Evolutionary conservation across 257 asterid genomes (phyloP), one percentile per base, ranked within the genome.

Genomic region (Avicennia marina): DNA sequence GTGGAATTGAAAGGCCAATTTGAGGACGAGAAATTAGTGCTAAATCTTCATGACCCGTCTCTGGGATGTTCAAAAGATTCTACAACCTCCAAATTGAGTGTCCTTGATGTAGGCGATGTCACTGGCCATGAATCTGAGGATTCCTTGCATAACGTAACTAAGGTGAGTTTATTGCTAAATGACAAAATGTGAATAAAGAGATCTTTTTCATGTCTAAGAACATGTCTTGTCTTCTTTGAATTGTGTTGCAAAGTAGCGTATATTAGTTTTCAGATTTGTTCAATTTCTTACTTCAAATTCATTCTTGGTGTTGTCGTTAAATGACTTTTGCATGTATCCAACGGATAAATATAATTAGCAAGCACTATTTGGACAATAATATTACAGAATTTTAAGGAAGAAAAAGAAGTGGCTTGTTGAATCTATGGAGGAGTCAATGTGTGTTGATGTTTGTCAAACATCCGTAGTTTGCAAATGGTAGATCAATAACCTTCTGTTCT

Each of bases 81-180:
- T 40, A 68, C 68, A 9, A 55, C 65, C 26, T 43, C 58, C 36
- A 42, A 43, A 39, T 17, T 64, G 54, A 38, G 42, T 57, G 67
- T 22, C 25, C 63, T 62, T 45, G 69, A 56, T 53, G 26, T 20
- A 7, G 49, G 11, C 6, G 48, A 29, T 25, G 27, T 58, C 32
- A 19, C 42, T 7, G 69, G 67, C 54, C 34, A 60, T 27, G 75
- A 49, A 69, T 42, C 64, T 6, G 53, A 65, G 75, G 72, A 34
- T 17, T 53, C 71, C 43, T 54, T 55, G 33, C 24, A 73, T 10
- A 50, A 41, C 39, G 61, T 59, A 62, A 51, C 49, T 43, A 43
- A 61, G 75, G 83, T 76, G 57, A 58, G 48, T 29, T 71, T 49
- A 13, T 20, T 18, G 56, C 24, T n/a, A 3, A 39, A 62, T 26